Evolutionary conservation across 306 rosid species (phyloP).

Genomic region (Lupinus albus): DNA sequence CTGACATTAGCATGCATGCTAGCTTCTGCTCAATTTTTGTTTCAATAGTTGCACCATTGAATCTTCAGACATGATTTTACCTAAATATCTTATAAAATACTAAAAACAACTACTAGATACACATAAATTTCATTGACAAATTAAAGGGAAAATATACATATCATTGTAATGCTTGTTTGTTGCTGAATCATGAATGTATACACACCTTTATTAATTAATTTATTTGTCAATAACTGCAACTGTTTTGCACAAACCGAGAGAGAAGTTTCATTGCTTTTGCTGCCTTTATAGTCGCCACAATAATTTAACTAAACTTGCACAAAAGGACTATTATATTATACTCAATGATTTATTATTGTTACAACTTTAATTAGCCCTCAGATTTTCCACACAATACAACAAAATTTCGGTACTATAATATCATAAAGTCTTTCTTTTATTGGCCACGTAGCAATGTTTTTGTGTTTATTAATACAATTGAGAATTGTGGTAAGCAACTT

Average conservation of each 20-base stretch:
- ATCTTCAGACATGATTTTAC: not conserved
- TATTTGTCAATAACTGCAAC: conserved; percentile 31
- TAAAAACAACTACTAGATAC: not conserved
- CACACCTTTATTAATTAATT: not conserved
- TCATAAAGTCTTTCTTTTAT: conserved; percentile 19
- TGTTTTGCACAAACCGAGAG: conserved; percentile 26
- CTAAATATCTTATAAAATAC: not conserved
- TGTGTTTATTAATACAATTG: conserved; percentile 5
- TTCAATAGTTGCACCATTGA: conserved; percentile 7
- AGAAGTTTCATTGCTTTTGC: conserved; percentile 33
- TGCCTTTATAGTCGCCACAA: conserved; percentile 14
- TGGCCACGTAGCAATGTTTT: conserved; percentile 5
- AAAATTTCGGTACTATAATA: conserved; percentile 35
- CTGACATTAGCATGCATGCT: too few relatives aligned
- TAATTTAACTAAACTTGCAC: conserved; percentile 18
- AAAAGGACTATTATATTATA: conserved; percentile 19
- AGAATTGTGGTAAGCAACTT: conserved; percentile 34
- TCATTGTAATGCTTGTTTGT: not conserved
- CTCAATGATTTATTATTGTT: conserved; percentile 1
- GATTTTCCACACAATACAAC: conserved; percentile 41
- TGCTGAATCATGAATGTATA: not conserved
- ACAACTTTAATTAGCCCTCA: conserved; percentile 29
- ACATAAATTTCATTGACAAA: not conserved
- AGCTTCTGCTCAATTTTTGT: too few relatives aligned
- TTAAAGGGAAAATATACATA: not conserved